Evolutionary conservation across 306 rosid genomes (phyloP).

Genomic region (Quercus mongolica): DNA sequence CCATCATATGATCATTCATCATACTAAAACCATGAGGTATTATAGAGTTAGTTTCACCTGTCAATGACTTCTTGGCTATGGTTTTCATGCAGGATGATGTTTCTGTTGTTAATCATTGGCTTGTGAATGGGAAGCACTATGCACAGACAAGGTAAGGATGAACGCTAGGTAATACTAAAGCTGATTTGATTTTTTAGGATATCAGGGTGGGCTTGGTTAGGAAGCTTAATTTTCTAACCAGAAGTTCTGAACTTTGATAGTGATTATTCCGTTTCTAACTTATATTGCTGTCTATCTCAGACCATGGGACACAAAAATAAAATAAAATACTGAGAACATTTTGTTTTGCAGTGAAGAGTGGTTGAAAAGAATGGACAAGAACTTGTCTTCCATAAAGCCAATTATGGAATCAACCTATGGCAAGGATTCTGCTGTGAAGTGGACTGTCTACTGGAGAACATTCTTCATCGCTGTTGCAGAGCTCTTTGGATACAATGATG

Average conservation of each 20-base stretch:
- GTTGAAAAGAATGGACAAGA: constrained; percentile 89
- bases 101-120: constrained; percentile 78
- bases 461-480: constrained; percentile 90
- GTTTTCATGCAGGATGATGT: constrained; percentile 64
- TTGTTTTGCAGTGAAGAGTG: constrained; percentile 81
- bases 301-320: background rate
- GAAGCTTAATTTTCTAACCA: background rate
- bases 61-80: constrained; percentile 6
- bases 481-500: constrained; percentile 77
- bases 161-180: background rate
- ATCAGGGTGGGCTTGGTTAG: background rate
- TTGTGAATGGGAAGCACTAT: constrained; percentile 80
- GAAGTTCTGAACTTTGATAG: background rate
- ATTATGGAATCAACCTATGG: constrained; percentile 87
- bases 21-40: background rate
- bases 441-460: constrained; percentile 96
- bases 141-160: constrained; percentile 71
- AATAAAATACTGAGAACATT: background rate
- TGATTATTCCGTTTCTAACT: background rate
- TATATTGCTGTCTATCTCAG: background rate
- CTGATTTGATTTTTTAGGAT: background rate
- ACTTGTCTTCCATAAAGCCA: constrained; percentile 47
- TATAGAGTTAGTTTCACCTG: background rate
- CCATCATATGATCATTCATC: background rate
- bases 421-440: constrained; percentile 73